Conservation (phyloP, 805 yeast genomes). For the Yarrowia sp. region DNA sequence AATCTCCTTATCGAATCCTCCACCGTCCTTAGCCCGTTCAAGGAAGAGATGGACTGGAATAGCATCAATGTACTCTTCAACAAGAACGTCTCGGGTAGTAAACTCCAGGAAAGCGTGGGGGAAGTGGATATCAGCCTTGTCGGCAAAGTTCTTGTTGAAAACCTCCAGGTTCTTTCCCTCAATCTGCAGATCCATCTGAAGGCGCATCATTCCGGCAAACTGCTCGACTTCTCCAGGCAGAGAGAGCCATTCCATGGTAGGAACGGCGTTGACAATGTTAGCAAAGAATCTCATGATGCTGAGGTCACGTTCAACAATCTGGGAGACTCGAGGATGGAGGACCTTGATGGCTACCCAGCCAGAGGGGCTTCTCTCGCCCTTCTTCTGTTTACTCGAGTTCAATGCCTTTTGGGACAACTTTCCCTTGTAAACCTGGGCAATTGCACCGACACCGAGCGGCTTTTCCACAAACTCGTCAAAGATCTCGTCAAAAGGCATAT, state of each 20-base stretch:
- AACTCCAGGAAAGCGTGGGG: constrained; percentile 75
- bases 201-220: constrained; percentile 81
- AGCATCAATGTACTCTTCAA: constrained; percentile 86
- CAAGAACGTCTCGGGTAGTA: constrained; percentile 73
- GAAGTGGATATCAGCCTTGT: constrained; percentile 68
- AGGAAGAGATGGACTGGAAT: constrained; percentile 79
- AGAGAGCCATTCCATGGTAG: constrained; percentile 98
- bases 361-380: constrained; percentile 43
- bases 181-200: constrained; percentile 87
- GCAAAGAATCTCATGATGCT: constrained; percentile 87
- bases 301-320: constrained; percentile 77
- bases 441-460: constrained; percentile 97
- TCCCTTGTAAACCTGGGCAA: constrained; percentile 92
- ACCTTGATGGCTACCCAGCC: constrained; percentile 85
- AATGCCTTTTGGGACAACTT: constrained; percentile 52
- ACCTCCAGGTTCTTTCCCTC: constrained; percentile 81
- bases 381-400: not conserved
- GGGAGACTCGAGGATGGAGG: constrained; percentile 84
- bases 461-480: constrained; percentile 76
- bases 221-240: constrained; percentile 93
- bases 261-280: constrained; percentile 66
- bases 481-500: constrained; percentile 68
- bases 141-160: constrained; percentile 72
- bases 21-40: constrained; percentile 47
- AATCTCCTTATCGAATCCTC: constrained; percentile 56